Percentiles rank a stretch among this genome's conserved stretches.
phyloP scores from a whole-genome alignment of 176 grass and related monocot species.

The Bonia amplexicaulis region DNA sequence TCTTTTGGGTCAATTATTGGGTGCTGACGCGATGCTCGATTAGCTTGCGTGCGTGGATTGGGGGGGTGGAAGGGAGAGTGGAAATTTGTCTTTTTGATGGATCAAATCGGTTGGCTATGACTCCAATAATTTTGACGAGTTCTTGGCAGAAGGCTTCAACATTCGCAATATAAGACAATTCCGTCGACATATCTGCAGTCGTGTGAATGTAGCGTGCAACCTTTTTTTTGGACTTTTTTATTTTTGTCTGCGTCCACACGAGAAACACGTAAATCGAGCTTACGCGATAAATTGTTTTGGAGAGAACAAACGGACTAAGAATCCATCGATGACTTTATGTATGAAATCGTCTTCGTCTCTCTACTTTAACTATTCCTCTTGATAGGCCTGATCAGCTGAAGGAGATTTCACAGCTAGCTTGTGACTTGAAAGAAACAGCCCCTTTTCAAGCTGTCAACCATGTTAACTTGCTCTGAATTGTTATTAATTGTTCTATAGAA shows the following conservation, averaged over 20 bases:
- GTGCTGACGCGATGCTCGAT: background rate
- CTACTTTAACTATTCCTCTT: background rate
- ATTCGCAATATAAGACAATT: background rate
- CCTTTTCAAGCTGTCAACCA: background rate
- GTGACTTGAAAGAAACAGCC: background rate
- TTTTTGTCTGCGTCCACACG: background rate
- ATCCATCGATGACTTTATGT: background rate
- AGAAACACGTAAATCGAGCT: background rate
- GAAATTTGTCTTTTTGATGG: background rate
- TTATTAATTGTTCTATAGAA: background rate
- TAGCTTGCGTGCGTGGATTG: slow-evolving; percentile 27
- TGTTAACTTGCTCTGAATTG: background rate
- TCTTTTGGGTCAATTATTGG: slow-evolving; percentile 10
- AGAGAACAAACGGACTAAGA: background rate
- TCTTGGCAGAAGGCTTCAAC: background rate
- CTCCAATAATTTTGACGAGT: background rate
- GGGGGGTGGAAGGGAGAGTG: background rate
- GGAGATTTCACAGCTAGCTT: background rate
- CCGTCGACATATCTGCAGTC: background rate
- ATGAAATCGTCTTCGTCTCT: background rate
- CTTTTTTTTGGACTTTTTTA: background rate
- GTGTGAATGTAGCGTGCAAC: background rate
- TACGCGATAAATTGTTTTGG: background rate
- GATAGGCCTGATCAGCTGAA: background rate
- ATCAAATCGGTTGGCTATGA: background rate